Base-by-base conservation (phyloP, 768 basidiomycete genomes). In the Phylloporus arenicola region DNA sequence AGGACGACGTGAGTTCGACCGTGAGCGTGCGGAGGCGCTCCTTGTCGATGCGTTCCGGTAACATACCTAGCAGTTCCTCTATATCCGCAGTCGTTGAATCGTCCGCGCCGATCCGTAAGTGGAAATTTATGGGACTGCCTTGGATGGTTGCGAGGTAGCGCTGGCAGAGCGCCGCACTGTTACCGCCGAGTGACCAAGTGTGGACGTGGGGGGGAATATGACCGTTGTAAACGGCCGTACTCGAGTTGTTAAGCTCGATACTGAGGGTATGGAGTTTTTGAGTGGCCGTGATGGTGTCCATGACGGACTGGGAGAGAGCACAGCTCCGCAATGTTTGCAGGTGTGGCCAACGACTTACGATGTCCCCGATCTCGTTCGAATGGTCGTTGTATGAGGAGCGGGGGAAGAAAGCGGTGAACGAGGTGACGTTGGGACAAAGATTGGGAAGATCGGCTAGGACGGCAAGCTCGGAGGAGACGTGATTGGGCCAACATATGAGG, bases 221-320 rank as follows among this genome's bases (percentile, higher is more conserved):
- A 19, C 63, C 63, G n/a, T 52, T 40, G 27, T 60, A 64, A 9
- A 45, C 12, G 1, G 58, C 56, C 0, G 56, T 57, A 3, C 30
- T 57, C 12, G 60, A 60, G 16, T 64, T 60, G 41, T 64, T 64
- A 43, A 64, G 58, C n/a, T 64, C 63, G 38, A 62, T 63, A 25
- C 50, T 56, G 17, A 64, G 58, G 0, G 63, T 58, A 2, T 60
- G 52, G 20, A 64, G 58, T 0, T 40, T 43, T 5, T 24, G 25
- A 13, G 45, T 50, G 3, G 60, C 51, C 0, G 31, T 43, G 20
- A 64, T 25, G 0, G 52, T 48, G 6, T 65, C 55, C 63, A 65
- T 60, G 34, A 54, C 58, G 0, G 52, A 37, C 24, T 60, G 63
- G 5, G 58, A 43, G 14, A 64, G 55, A 0, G 63, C 53, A 46